Evolutionary conservation across 129 eudicot species (phyloP).

Genomic region (Lactuca saligna): DNA sequence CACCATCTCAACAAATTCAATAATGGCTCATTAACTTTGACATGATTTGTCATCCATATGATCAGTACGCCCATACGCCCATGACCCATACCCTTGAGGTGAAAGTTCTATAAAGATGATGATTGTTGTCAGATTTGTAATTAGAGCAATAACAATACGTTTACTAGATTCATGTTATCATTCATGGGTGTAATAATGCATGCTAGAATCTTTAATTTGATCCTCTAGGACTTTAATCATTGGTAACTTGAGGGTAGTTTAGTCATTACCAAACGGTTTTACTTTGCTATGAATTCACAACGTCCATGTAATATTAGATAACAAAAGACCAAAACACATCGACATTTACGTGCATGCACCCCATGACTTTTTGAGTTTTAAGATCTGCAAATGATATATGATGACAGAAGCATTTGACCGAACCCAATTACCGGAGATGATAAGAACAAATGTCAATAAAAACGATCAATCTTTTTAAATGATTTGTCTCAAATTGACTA

Average conservation of each 20-base stretch:
- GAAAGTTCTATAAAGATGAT: background rate
- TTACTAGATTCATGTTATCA: background rate
- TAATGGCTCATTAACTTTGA: slow-evolving; percentile 21
- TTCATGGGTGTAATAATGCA: background rate
- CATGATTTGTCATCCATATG: slow-evolving; percentile 11
- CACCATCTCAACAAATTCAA: slow-evolving; percentile 14
- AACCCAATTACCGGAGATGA: too few relatives aligned
- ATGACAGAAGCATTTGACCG: too few relatives aligned
- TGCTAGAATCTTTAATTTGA: background rate
- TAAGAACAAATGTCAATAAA: too few relatives aligned
- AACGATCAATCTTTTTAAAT: too few relatives aligned
- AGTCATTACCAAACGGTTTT: too few relatives aligned
- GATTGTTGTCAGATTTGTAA: background rate
- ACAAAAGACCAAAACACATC: background rate
- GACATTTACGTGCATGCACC: background rate
- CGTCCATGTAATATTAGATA: too few relatives aligned
- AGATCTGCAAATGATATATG: background rate
- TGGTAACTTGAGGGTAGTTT: background rate
- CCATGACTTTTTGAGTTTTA: background rate
- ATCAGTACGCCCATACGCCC: background rate
- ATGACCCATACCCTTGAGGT: background rate
- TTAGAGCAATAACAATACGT: background rate
- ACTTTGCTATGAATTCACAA: background rate
- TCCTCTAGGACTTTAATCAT: background rate
- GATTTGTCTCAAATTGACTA: too few relatives aligned